phyloP scores from a whole-genome alignment of 2,329 filamentous ascomycete species.

The Thielaviopsis euricoi region DNA sequence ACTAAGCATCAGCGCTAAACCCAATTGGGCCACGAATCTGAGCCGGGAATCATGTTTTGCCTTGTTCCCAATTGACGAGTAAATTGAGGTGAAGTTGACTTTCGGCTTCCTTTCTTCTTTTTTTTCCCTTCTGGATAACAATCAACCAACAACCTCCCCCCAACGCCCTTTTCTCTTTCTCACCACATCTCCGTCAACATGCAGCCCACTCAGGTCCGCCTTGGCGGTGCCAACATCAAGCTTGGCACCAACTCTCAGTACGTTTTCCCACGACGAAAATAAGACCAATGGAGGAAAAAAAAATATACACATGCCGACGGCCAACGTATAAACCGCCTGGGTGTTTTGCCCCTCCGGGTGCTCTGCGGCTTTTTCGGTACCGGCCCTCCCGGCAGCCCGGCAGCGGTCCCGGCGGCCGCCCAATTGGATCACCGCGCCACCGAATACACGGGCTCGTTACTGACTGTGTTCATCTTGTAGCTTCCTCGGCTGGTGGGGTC shows the following conservation, averaged over 20 bases:
- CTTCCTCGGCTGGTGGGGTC: conserved; percentile 12
- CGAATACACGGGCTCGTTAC: conserved; percentile 3
- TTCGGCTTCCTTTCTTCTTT: neutral
- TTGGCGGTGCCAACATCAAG: conserved; percentile 16
- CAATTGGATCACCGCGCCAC: neutral
- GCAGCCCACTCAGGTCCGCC: conserved; percentile 29
- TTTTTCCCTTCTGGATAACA: neutral
- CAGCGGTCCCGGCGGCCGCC: neutral
- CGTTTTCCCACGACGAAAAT: neutral
- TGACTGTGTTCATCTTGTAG: conserved; percentile 3
- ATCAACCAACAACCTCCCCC: neutral
- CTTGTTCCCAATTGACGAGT: conserved; percentile 8
- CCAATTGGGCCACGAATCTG: conserved; percentile 2
- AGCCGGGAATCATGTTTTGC: conserved; percentile 8
- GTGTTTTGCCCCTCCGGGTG: neutral
- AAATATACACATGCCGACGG: too few relatives aligned
- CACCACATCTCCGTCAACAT: conserved; percentile 20
- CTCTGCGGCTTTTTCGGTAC: neutral
- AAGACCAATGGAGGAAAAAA: too few relatives aligned
- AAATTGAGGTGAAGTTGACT: conserved; percentile 3
- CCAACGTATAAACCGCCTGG: too few relatives aligned
- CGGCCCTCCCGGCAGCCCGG: neutral
- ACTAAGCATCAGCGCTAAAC: conserved; percentile 1
- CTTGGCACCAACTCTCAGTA: conserved; percentile 13
- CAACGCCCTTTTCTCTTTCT: conserved; percentile 1